Evolutionary conservation across 768 basidiomycete genomes (phyloP), one percentile per base, ranked within the genome.

Genomic region (Suillus fuscotomentosus): DNA sequence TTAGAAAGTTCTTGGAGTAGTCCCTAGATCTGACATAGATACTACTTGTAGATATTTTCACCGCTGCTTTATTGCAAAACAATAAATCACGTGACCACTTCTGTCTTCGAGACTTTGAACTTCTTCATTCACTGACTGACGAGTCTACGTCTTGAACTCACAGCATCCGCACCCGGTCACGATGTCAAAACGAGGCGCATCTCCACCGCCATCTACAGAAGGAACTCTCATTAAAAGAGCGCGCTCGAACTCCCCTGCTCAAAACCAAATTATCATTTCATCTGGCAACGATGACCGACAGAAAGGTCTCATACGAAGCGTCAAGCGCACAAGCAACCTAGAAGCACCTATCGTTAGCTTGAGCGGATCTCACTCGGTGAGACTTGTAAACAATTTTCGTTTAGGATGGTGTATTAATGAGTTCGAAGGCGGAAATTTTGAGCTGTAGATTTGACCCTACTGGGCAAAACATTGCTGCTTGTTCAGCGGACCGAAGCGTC

Each of bases 301-400:
- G 75, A 92, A 92, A 73, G 92, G 88, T 24, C 86, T 95, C 60
- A 83, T 97, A 66, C 84, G 95, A 67, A 90, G 86, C 27, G 86
- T 99, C 34, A 91, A 93, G 75, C 84, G 97, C 54, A 99, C 97
- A n/a, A 95, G 92, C 77, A 89, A 85, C 69, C 84, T 99, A 47
- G 90, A 94, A 70, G 95, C 95, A 50, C 97, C 97, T 36, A 99
- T 99, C 71, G 87, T 99, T 71, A 92, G 91, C 70, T 80, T 99
- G 66, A 83, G 87, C 17, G 93, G 97, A 2, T 89, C 95, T 5
- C 95, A 97, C 78, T 84, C 88, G 57, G 92, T 96, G 77, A 70
- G 91, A 42, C 1, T 42, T 42, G 1, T 31, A 7, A 17, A n/a
- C 15, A 27, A 20, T 80, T 27, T 31, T 3, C 1, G 31, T 2